These are phyloP conservation scores for Fusarium verrucosum DNA, from an alignment of 2,329 filamentous ascomycete species.

Conservation along the genomic window DNA sequence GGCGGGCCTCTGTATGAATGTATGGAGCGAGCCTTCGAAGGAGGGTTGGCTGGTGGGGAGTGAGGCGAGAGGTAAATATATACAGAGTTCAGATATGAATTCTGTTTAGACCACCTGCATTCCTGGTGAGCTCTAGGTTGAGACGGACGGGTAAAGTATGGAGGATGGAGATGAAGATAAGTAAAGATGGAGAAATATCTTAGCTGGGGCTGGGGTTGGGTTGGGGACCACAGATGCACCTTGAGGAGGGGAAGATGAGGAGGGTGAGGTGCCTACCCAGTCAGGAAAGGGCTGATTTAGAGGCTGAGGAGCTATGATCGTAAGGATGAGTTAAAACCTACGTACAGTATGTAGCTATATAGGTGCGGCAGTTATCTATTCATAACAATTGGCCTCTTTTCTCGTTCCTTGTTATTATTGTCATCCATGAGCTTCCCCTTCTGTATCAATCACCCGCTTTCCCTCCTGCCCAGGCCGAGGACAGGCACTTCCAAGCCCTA, in stretches of 20 bases:
- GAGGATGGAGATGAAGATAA: conserved; percentile 3
- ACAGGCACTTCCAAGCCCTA: background rate
- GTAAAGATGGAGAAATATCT: conserved; percentile 33
- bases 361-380: background rate
- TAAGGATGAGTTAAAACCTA: background rate
- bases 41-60: background rate
- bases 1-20: conserved; percentile 8
- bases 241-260: conserved; percentile 19
- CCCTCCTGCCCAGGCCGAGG: background rate
- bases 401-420: background rate
- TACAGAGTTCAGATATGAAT: conserved; percentile 6
- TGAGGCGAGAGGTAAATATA: conserved; percentile 5
- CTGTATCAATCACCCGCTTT: background rate
- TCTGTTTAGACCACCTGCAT: conserved; percentile 15
- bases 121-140: background rate
- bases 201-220: conserved; percentile 33
- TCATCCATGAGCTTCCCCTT: conserved; percentile 3
- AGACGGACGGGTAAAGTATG: conserved; percentile 1
- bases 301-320: conserved; percentile 29
- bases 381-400: background rate
- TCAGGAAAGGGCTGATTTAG: conserved; percentile 28
- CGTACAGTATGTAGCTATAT: no score
- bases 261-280: conserved; percentile 30
- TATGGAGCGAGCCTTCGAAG: background rate
- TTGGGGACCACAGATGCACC: conserved; percentile 18